A percentile compares a stretch with the other conserved stretches of the same genome.
phyloP scores from a whole-genome alignment of 2,329 filamentous ascomycete species.

The Colletotrichum cuscutae region DNA sequence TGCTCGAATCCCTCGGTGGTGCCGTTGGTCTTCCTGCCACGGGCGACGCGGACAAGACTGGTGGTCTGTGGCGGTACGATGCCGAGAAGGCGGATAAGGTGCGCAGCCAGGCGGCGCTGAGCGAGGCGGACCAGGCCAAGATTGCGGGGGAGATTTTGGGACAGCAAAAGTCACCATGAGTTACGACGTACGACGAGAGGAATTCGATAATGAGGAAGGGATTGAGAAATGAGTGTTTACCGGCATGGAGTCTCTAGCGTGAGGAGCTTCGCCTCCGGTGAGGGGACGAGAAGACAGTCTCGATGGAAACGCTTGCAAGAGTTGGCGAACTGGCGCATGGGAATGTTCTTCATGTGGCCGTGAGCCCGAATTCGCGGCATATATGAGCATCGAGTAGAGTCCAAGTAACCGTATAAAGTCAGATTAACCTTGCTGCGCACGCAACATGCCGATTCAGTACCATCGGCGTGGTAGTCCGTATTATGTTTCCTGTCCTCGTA shows the following conservation, averaged over 20 bases:
- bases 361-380: too few species aligned
- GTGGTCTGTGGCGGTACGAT: constrained; percentile 70
- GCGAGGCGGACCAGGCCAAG: constrained; percentile 62
- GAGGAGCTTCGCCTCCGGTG: neutral
- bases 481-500: too few species aligned
- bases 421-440: neutral
- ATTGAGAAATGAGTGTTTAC: neutral
- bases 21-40: constrained; percentile 58
- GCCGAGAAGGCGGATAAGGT: constrained; percentile 69
- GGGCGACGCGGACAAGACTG: constrained; percentile 70
- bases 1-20: constrained; percentile 57
- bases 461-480: too few species aligned
- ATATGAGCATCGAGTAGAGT: neutral
- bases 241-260: neutral
- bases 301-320: constrained; percentile 1
- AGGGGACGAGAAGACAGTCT: neutral
- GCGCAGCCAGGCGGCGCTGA: constrained; percentile 60
- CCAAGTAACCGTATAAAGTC: neutral
- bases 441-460: neutral
- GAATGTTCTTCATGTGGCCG: neutral
- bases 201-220: neutral
- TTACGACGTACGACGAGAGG: neutral
- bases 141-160: constrained; percentile 53
- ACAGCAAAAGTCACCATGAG: constrained; percentile 37
- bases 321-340: constrained; percentile 29